A percentile compares a stretch with the other conserved stretches of the same genome.
These are phyloP conservation scores for Chenopodium berlandieri DNA, from an alignment of 148 eudicot species.

Conservation along the genomic window DNA sequence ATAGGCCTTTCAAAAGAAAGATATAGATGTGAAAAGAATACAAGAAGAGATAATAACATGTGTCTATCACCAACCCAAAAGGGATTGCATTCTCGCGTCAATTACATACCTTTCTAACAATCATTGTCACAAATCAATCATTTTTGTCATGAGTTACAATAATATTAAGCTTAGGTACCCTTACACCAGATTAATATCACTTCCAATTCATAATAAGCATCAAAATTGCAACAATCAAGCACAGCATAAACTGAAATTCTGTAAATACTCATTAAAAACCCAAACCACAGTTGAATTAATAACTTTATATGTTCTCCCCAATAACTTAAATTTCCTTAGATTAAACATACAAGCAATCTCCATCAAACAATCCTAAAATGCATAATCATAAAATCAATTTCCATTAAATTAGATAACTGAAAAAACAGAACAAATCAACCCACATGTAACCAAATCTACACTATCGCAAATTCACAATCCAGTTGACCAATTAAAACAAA, in stretches of 20 bases:
- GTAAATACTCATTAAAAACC: too few relatives aligned
- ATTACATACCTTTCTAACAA: not conserved
- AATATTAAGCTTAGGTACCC: not conserved
- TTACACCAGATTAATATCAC: not conserved
- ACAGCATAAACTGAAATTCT: not conserved
- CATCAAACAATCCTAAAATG: too few relatives aligned
- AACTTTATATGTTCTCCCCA: not conserved
- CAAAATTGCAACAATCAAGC: not conserved
- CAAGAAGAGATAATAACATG: not conserved
- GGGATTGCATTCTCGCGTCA: not conserved
- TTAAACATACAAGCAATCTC: not conserved
- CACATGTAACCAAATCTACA: not conserved
- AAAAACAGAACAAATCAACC: not conserved
- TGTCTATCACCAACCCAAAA: not conserved
- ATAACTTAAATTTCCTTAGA: not conserved
- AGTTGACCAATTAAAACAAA: not conserved
- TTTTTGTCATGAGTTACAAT: not conserved
- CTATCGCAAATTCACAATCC: not conserved
- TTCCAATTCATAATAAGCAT: not conserved
- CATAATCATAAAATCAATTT: too few relatives aligned
- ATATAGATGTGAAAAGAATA: not conserved
- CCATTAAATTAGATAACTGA: too few relatives aligned
- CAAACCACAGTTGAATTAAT: too few relatives aligned
- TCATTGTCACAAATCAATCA: not conserved
- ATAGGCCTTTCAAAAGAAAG: too few relatives aligned